Base-by-base conservation (phyloP, 1,284 basidiomycete species). In the Irpex lacteus region DNA sequence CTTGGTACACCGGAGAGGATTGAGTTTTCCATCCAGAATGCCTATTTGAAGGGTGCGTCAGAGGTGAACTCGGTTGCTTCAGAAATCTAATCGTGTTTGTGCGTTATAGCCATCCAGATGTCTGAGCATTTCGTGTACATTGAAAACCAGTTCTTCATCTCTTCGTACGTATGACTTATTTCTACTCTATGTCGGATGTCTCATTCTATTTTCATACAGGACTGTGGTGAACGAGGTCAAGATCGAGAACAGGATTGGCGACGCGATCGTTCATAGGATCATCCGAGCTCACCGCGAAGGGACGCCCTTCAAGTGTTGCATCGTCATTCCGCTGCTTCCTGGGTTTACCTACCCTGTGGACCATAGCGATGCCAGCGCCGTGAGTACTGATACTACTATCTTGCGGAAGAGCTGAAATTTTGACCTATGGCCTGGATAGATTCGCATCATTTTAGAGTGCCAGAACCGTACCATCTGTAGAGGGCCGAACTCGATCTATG, bases 61-160 rank as follows among this genome's bases (percentile, higher is more conserved):
- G n/a, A n/a, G n/a, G n/a, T n/a, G n/a, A n/a, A n/a, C n/a, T n/a
- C n/a, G n/a, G n/a, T n/a, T n/a, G n/a, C n/a, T n/a, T n/a, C n/a
- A n/a, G n/a, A n/a, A n/a, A n/a, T 59, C 64, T 47, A 32, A 56
- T 32, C 6, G 32, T 18, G 5, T n/a, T 49, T 32, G 9, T 18
- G 37, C 47, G 3, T 34, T 38, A 36, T 52, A 94, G 95, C 95
- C 2, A 99, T 99, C 64, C 91, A 98, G 76, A 82, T 95, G 73
- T 98, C 95, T 18, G 95, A 98, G 66, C 92, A 94, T 71, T 96
- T 95, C 71, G 91, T 96, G 21, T 95, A 96, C 77, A 95, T 96
- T 65, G 96, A 98, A 76, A 98, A 99, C 73, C 97, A 99, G 76
- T 99, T 98, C 80, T 99, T 99, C 78, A 96, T 99, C 73, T 94